phyloP scores from a whole-genome alignment of 2,329 filamentous ascomycete species.

The Pseudocercospora macadamiae region DNA sequence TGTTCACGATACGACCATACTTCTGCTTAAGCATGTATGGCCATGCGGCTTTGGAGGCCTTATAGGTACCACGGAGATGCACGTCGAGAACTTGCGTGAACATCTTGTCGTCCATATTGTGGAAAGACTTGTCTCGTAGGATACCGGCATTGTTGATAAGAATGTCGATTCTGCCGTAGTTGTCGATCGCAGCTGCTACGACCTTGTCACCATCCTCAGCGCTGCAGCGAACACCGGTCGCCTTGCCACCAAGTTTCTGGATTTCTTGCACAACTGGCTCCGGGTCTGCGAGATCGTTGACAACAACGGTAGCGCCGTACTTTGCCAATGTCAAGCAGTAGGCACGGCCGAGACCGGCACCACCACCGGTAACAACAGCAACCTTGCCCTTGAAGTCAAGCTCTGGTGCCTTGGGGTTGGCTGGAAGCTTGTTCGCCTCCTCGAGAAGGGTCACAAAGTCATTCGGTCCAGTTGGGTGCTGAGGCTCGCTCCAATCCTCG shows the following conservation, averaged over 20 bases:
- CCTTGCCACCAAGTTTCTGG: conserved; percentile 83
- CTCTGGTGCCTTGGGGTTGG: conserved; percentile 72
- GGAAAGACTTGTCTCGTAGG: conserved; percentile 94
- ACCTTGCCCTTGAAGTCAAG: conserved; percentile 84
- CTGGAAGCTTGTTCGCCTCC: conserved; percentile 75
- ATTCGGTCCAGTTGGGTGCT: conserved; percentile 80
- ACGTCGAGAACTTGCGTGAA: conserved; percentile 94
- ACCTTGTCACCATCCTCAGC: conserved; percentile 90
- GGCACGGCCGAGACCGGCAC: conserved; percentile 86
- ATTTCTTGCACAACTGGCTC: conserved; percentile 92
- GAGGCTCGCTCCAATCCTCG: conserved; percentile 79
- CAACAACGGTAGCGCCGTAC: conserved; percentile 80
- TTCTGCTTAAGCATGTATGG: conserved; percentile 98
- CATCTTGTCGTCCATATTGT: conserved; percentile 92
- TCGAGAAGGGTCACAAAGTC: conserved; percentile 88
- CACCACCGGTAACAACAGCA: conserved; percentile 83
- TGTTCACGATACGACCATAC: conserved; percentile 96
- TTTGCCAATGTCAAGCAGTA: conserved; percentile 89
- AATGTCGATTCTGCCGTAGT: conserved; percentile 91
- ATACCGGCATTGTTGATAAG: conserved; percentile 98
- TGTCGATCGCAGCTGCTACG: conserved; percentile 90
- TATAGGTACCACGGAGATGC: conserved; percentile 92
- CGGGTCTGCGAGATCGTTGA: conserved; percentile 94
- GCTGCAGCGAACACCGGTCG: conserved; percentile 88
- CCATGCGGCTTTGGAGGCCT: conserved; percentile 96